Evolutionary conservation across 345 rosid species (phyloP).

Genomic region (Hibiscus mutabilis): DNA sequence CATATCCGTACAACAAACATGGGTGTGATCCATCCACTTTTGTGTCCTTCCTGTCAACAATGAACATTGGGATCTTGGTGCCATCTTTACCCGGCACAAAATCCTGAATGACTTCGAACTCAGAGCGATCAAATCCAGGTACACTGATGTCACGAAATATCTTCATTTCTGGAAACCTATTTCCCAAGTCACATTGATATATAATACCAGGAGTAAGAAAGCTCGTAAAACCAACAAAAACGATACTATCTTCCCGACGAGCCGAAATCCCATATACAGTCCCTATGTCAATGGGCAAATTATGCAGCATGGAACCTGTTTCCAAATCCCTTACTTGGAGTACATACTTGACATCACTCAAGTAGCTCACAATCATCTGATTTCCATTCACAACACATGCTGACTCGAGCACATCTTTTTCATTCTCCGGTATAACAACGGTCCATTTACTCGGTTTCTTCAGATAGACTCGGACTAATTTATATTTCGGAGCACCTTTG

Average conservation of each 20-base stretch:
- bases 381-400: constrained; percentile 58
- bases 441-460: constrained; percentile 67
- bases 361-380: constrained; percentile 69
- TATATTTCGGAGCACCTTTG: constrained; percentile 79
- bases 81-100: constrained; percentile 82
- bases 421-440: constrained; percentile 67
- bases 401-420: constrained; percentile 72
- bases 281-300: constrained; percentile 77
- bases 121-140: constrained; percentile 67
- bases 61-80: constrained; percentile 68
- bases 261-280: constrained; percentile 56
- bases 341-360: constrained; percentile 78
- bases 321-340: constrained; percentile 75
- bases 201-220: constrained; percentile 85
- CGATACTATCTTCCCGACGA: constrained; percentile 46
- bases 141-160: constrained; percentile 70
- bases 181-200: constrained; percentile 59
- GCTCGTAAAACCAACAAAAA: constrained; percentile 69
- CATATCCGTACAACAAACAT: constrained; percentile 85
- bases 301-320: constrained; percentile 67
- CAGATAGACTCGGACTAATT: constrained; percentile 70
- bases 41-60: constrained; percentile 56
- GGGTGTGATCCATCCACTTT: constrained; percentile 78
- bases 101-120: constrained; percentile 73
- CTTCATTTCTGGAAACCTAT: constrained; percentile 49